Conservation (phyloP, 805 yeast species). For the Monosporozyma unispora region DNA sequence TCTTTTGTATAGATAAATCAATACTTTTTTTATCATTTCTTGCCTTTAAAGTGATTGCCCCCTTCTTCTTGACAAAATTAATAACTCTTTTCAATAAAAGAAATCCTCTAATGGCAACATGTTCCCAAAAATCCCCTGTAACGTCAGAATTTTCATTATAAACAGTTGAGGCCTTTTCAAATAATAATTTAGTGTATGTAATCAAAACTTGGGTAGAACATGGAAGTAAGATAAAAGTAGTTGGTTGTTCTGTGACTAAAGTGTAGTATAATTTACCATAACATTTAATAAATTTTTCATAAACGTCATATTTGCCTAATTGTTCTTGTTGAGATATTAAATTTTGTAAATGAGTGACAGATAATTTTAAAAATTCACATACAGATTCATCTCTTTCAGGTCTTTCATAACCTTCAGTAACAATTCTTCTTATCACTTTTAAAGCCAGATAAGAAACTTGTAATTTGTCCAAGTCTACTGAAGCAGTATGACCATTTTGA, state of each 20-base stretch:
- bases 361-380: constrained; percentile 47
- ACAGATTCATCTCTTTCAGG: constrained; percentile 51
- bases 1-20: constrained; percentile 42
- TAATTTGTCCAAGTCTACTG: constrained; percentile 39
- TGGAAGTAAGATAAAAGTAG: constrained; percentile 62
- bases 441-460: constrained; percentile 71
- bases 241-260: constrained; percentile 51
- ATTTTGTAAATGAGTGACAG: constrained; percentile 51
- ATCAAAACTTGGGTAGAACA: constrained; percentile 52
- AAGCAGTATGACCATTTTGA: constrained; percentile 22
- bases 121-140: constrained; percentile 63
- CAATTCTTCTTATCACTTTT: constrained; percentile 62
- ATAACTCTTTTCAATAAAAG: constrained; percentile 56
- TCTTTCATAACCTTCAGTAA: constrained; percentile 67
- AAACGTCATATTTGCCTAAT: constrained; percentile 30
- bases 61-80: constrained; percentile 52
- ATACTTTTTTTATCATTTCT: constrained; percentile 59
- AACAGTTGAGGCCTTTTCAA: constrained; percentile 55
- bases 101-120: constrained; percentile 56
- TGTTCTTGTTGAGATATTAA: constrained; percentile 47
- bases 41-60: constrained; percentile 56
- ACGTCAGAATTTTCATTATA: constrained; percentile 45
- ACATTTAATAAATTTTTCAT: constrained; percentile 67
- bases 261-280: constrained; percentile 65
- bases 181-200: constrained; percentile 50